Conservation (phyloP, 1,284 basidiomycete species). For the Lignosus rhinocerotis region DNA sequence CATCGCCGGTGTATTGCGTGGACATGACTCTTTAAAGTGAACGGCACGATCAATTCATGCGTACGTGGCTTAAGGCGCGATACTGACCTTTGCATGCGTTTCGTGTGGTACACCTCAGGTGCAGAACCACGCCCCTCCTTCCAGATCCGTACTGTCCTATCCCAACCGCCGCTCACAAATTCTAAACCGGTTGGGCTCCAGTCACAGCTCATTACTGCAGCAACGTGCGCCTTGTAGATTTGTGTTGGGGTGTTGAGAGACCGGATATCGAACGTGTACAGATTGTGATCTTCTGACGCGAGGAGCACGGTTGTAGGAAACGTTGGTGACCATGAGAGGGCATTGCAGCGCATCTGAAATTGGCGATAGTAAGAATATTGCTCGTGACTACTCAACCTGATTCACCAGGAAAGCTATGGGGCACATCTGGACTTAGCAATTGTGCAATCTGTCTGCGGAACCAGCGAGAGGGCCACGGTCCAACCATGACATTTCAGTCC, state of each 20-base stretch:
- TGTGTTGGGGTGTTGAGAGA: conserved; percentile 83
- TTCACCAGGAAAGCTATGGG: too few relatives aligned
- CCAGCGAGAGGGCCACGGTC: too few relatives aligned
- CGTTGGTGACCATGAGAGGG: conserved; percentile 93
- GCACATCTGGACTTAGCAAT: too few relatives aligned
- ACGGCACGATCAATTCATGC: not conserved
- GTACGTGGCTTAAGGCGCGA: not conserved
- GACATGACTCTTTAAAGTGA: conserved; percentile 59
- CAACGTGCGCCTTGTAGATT: conserved; percentile 97
- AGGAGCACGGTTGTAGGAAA: conserved; percentile 91
- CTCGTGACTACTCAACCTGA: not conserved
- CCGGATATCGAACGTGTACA: conserved; percentile 98
- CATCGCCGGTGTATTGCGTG: conserved; percentile 84
- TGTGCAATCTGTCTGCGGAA: too few relatives aligned
- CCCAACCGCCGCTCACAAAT: conserved; percentile 96
- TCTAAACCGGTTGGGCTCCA: conserved; percentile 96
- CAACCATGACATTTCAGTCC: too few relatives aligned
- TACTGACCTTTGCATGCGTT: conserved; percentile 92
- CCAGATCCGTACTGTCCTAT: conserved; percentile 94
- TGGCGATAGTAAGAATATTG: not conserved
- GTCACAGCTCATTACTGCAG: conserved; percentile 91
- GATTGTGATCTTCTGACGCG: conserved; percentile 96
- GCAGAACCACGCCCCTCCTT: conserved; percentile 81
- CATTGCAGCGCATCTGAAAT: conserved; percentile 81
- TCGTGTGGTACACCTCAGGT: conserved; percentile 95